These are phyloP conservation scores for Candida ipomoeae DNA, from an alignment of 805 yeast genomes.

Conservation along the genomic window DNA sequence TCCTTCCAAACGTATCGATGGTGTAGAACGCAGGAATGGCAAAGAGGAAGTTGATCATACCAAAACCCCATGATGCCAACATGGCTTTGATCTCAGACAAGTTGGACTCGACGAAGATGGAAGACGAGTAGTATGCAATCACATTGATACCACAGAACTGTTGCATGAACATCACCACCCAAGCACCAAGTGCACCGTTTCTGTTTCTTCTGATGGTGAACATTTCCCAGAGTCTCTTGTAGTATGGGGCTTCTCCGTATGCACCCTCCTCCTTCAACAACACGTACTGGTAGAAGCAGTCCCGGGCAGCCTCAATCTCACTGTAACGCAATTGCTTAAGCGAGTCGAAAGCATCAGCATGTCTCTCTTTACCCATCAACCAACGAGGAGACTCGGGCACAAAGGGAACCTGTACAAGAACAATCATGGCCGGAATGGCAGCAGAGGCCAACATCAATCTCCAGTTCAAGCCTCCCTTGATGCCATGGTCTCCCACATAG, in stretches of 20 bases:
- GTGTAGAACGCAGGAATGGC: constrained; percentile 81
- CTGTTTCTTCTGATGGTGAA: constrained; percentile 75
- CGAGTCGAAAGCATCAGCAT: constrained; percentile 47
- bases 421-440: constrained; percentile 53
- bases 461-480: constrained; percentile 49
- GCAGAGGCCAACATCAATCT: constrained; percentile 64
- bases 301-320: constrained; percentile 59
- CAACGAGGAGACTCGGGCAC: constrained; percentile 73
- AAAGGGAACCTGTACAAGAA: constrained; percentile 45
- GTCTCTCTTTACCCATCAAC: constrained; percentile 52
- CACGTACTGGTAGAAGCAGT: constrained; percentile 54
- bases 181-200: constrained; percentile 76
- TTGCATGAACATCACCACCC: constrained; percentile 84
- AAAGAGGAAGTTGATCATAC: constrained; percentile 72
- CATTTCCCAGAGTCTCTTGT: constrained; percentile 50
- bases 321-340: constrained; percentile 44
- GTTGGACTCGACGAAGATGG: constrained; percentile 67
- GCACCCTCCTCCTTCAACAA: constrained; percentile 60
- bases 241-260: constrained; percentile 41
- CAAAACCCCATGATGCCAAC: constrained; percentile 83
- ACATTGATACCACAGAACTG: constrained; percentile 90
- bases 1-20: constrained; percentile 74
- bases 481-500: constrained; percentile 44
- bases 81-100: constrained; percentile 59
- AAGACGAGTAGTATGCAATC: constrained; percentile 79